Conservation (phyloP, 2,329 filamentous ascomycete species). For the Colletotrichum neosansevieriae region DNA sequence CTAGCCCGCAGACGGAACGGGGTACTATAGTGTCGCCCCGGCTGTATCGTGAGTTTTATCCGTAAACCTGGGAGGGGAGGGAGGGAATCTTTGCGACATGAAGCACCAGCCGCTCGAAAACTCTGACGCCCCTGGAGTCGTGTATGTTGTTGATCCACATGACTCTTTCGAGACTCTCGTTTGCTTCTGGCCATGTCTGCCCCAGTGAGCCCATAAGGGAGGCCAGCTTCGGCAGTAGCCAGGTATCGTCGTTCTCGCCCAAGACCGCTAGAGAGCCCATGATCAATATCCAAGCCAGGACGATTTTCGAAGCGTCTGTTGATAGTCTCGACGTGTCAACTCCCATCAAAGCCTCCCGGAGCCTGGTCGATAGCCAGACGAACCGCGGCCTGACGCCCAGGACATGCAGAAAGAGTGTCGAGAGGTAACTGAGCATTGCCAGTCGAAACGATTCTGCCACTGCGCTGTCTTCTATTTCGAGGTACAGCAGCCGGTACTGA, state of each 20-base stretch:
- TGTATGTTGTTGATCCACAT: conserved; percentile 47
- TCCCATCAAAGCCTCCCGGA: not conserved
- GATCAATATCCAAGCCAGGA: conserved; percentile 43
- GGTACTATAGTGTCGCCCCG: too few relatives aligned
- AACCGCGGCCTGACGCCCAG: conserved; percentile 42
- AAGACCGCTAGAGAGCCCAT: conserved; percentile 45
- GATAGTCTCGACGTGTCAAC: conserved; percentile 13
- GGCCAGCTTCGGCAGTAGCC: conserved; percentile 43
- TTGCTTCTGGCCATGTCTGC: conserved; percentile 43
- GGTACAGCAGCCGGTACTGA: conserved; percentile 30
- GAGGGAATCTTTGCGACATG: conserved; percentile 15
- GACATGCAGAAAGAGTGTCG: conserved; percentile 46
- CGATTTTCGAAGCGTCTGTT: conserved; percentile 42
- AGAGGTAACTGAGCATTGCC: conserved; percentile 48
- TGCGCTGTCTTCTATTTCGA: not conserved
- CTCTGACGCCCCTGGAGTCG: conserved; percentile 39
- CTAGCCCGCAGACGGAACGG: too few relatives aligned
- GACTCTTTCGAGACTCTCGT: conserved; percentile 39
- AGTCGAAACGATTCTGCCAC: conserved; percentile 41
- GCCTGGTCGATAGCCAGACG: not conserved
- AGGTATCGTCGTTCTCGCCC: conserved; percentile 38
- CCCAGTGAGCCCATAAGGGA: conserved; percentile 27
- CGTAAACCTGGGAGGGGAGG: too few relatives aligned
- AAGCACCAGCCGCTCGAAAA: conserved; percentile 33
- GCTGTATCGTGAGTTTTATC: too few relatives aligned